Conservation (phyloP, 1,284 basidiomycete genomes). For the Ganoderma lingzhi region DNA sequence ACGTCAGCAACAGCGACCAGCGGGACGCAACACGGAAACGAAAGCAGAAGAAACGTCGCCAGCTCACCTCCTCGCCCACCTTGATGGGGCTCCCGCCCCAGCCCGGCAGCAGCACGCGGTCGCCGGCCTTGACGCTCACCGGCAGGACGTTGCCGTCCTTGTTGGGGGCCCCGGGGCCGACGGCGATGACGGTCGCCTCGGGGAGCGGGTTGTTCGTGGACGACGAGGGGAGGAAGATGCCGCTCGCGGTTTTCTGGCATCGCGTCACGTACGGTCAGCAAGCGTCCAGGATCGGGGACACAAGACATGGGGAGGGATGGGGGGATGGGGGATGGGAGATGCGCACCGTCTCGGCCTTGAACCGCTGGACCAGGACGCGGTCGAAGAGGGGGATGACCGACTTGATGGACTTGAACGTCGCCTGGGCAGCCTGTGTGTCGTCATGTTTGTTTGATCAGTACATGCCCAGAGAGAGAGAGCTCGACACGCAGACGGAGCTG, state of each 20-base stretch:
- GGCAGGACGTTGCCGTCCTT: slow-evolving; percentile 88
- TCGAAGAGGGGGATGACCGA: slow-evolving; percentile 92
- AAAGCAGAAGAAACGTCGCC: slow-evolving; percentile 28
- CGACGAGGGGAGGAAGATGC: slow-evolving; percentile 93
- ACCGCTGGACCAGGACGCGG: slow-evolving; percentile 96
- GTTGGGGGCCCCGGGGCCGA: slow-evolving; percentile 91
- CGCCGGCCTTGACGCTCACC: slow-evolving; percentile 85
- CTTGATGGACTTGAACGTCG: slow-evolving; percentile 95
- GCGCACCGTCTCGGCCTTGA: slow-evolving; percentile 90
- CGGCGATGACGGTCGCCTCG: slow-evolving; percentile 96
- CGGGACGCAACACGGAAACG: background rate
- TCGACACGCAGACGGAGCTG: background rate
- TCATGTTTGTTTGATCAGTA: background rate
- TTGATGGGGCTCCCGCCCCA: slow-evolving; percentile 98
- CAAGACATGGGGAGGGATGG: no score
- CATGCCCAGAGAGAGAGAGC: background rate
- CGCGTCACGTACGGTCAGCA: background rate
- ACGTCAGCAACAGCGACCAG: slow-evolving; percentile 21
- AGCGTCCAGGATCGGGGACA: no score
- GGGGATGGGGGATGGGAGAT: slow-evolving; percentile 32
- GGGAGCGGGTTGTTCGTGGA: slow-evolving; percentile 87
- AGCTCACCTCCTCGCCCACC: slow-evolving; percentile 91
- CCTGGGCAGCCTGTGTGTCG: slow-evolving; percentile 70
- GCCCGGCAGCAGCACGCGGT: slow-evolving; percentile 92
- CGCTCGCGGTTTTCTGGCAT: slow-evolving; percentile 89